Evolutionary conservation across 2,329 filamentous ascomycete species (phyloP).

Genomic region (Colletotrichum kahawae): DNA sequence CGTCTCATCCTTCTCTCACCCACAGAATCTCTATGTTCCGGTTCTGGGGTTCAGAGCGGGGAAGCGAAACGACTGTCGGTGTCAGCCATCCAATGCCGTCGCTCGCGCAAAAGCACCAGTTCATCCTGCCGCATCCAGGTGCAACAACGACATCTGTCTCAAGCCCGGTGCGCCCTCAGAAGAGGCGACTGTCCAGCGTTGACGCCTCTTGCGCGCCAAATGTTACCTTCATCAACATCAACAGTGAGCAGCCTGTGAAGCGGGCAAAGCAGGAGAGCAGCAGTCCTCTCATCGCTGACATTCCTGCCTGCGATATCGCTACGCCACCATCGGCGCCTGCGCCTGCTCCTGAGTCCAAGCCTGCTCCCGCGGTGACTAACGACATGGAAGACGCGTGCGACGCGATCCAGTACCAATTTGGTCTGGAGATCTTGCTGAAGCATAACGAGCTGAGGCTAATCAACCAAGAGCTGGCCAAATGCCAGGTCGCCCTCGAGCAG

Average conservation of each 20-base stretch:
- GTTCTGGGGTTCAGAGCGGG: conserved; percentile 65
- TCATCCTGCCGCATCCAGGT: conserved; percentile 31
- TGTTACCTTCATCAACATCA: conserved; percentile 27
- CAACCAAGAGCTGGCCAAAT: conserved; percentile 95
- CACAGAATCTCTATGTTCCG: conserved; percentile 63
- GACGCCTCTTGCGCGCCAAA: conserved; percentile 29
- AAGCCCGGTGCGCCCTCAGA: conserved; percentile 36
- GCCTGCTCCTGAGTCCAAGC: conserved; percentile 10
- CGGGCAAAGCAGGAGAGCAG: conserved; percentile 39
- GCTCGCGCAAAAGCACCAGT: conserved; percentile 36
- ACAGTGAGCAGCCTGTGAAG: conserved; percentile 36
- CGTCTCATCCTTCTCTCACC: conserved; percentile 28
- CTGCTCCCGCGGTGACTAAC: conserved; percentile 20
- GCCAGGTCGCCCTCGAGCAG: conserved; percentile 91
- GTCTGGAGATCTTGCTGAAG: conserved; percentile 90
- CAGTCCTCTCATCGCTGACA: conserved; percentile 4
- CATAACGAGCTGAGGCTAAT: conserved; percentile 94
- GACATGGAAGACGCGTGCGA: conserved; percentile 66
- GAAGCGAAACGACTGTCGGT: conserved; percentile 57
- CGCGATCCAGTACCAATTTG: conserved; percentile 83
- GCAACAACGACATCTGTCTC: conserved; percentile 24
- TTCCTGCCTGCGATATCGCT: conserved; percentile 3
- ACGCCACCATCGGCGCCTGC: conserved; percentile 21
- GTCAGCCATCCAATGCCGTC: conserved; percentile 45
- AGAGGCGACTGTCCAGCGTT: conserved; percentile 43